Conservation (phyloP, 305 asterid genomes). For the Fraxinus paxiana region DNA sequence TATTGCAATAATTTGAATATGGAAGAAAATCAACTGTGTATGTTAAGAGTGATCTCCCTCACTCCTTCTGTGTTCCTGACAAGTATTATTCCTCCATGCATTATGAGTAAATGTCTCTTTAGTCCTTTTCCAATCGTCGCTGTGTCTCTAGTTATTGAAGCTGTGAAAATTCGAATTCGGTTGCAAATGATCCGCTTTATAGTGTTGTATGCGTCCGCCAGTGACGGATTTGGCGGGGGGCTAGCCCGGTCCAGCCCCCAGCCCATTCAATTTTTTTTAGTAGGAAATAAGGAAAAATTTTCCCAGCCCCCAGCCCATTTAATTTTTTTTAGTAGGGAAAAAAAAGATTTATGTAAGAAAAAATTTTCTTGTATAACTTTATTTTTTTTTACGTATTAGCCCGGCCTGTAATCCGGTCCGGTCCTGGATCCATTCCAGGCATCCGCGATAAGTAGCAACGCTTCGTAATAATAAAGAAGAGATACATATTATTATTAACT, state of each 20-base stretch:
- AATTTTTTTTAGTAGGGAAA: too few species aligned
- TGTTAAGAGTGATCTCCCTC: not conserved
- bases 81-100: not conserved
- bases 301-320: too few species aligned
- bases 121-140: not conserved
- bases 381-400: too few species aligned
- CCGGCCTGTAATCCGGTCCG: too few species aligned
- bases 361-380: too few species aligned
- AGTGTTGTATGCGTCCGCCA: not conserved
- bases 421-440: too few species aligned
- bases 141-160: not conserved
- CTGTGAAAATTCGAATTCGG: not conserved
- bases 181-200: not conserved
- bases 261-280: too few species aligned
- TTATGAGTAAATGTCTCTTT: not conserved
- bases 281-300: too few species aligned
- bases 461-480: not conserved
- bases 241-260: too few species aligned
- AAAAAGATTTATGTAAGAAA: too few species aligned
- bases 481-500: not conserved
- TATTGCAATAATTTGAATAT: not conserved
- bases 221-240: too few species aligned
- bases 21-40: not conserved
- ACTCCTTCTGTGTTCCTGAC: not conserved
- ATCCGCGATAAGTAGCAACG: not conserved